Base-by-base conservation (phyloP, 257 asterid species). In the Solanum dulcamara region DNA sequence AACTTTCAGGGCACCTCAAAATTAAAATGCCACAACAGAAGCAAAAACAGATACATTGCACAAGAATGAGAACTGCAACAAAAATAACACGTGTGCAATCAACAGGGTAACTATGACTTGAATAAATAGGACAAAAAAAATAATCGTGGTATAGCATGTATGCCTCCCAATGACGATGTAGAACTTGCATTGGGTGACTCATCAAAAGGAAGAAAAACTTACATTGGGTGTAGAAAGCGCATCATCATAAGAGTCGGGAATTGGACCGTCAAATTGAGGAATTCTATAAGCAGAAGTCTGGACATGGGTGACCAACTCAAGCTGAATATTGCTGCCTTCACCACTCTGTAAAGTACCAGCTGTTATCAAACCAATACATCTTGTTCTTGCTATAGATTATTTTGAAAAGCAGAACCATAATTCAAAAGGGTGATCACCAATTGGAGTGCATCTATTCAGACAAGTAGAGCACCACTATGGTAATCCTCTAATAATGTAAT, bases 161-260 rank as follows among this genome's bases (percentile, higher is more conserved):
- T 77, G 42, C 26, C 62, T 46, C 33, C 46, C 24, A 18, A 9
- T 28, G 42, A 77, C 3, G 18, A 77, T 77, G 83, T 28, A 38
- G 53, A 72, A 22, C 79, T 35, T 77, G 15, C 48, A 79, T 68
- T 40, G 67, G 80, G 70, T 74, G 62, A 48, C 48, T 10, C 35
- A 62, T 62, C 70, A 62, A 35, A 68, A 68, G 24, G 79, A 86
- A 84, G 60, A 15, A 66, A 70, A 87, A 81, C 95, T 89, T 87
- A 95, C 99, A 88, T 93, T 95, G 42, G 98, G 99, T n/a, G 99
- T 94, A 42, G 99, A 92, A 38, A 93, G 97, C 35, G 84, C 91
- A n/a, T 95, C 98, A 89, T 94, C 98, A 66, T 94, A 94, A 67
- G 97, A 94, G 91, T 92, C 98, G 75, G 97, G 94, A 20, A 90